Conservation (phyloP, 495 filamentous ascomycete species). For the Penicillium desertorum region DNA sequence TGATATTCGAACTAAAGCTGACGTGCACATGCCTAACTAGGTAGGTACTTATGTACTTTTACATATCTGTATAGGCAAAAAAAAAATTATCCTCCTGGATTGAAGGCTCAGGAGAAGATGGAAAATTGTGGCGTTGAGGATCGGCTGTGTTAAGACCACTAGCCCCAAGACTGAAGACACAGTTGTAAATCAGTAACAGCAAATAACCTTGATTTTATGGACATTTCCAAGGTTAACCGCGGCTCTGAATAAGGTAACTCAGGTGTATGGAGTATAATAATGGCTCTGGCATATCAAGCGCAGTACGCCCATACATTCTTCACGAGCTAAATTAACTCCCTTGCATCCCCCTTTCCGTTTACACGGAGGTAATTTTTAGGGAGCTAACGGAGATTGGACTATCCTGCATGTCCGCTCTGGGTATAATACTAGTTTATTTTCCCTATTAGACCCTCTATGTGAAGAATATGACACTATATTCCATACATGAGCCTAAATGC, state of each 20-base stretch:
- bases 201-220: too few species aligned
- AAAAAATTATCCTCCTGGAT: slow-evolving; percentile 3
- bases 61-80: background rate
- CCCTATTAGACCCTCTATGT: background rate
- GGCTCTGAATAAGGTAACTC: background rate
- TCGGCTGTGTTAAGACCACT: slow-evolving; percentile 13
- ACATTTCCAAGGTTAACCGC: slow-evolving; percentile 12
- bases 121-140: slow-evolving; percentile 13
- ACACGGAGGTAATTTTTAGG: background rate
- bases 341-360: background rate
- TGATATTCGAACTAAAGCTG: slow-evolving; percentile 6
- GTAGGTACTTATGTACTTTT: too few species aligned
- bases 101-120: background rate
- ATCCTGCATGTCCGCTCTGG: slow-evolving; percentile 2
- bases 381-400: slow-evolving; percentile 12
- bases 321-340: slow-evolving; percentile 1
- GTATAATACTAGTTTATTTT: background rate
- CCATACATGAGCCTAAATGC: background rate
- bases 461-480: background rate
- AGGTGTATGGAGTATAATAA: background rate
- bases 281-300: slow-evolving; percentile 3
- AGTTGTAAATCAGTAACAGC: background rate
- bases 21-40: background rate
- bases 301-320: background rate
- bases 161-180: slow-evolving; percentile 7